Base-by-base conservation (phyloP, 108 stramenopile species). In the Nitzschia palea region DNA sequence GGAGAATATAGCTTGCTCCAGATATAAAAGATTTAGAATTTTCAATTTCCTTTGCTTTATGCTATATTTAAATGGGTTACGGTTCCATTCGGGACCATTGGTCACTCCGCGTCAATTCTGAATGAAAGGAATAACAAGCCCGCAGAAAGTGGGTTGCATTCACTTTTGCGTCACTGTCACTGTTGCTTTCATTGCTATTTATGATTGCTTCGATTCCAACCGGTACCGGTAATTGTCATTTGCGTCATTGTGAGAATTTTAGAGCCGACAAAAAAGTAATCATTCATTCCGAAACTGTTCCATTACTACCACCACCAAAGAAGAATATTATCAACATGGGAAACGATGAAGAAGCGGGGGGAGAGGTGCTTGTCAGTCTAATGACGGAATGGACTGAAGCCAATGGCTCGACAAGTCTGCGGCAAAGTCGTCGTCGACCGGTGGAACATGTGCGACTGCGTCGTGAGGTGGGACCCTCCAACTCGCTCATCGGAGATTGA, bases 371-470 rank as follows among this genome's bases (percentile, higher is more conserved):
- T 34, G 32, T 56, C 2, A 34, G 55, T 56, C 33, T 56, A 6
- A 20, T 56, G 55, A 2, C n/a, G 30, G 29, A 10, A 17, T 15
- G 10, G 1, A 26, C 55, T 2, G 29, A 1, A 33, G 31, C 18
- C 18, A 48, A 48, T 18, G 47, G 47, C 8, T n/a, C 8, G 5
- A 10, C 15, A 4, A 48, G 47, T 18, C 4, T 4, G 18, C 47
- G 47, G 4, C 47, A 4, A 48, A 4, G 18, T 40, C 37, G 37
- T 20, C 34, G 57, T 26, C 59, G 59, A 3, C 59, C 59, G 6
- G 27, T 60, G 59, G 59, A 60, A 2, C 59, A 60, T 43, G 40
- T 60, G 1, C 59, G 59, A 9, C 18, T 43, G 59, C 55, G 55
- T 1, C 32, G 43, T 40, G 2, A 26, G 10, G 37, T 17, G 14